Evolutionary conservation across 106 monocot genomes (phyloP), one percentile per base, ranked within the genome.

Genomic region (Dioscorea dumetorum): DNA sequence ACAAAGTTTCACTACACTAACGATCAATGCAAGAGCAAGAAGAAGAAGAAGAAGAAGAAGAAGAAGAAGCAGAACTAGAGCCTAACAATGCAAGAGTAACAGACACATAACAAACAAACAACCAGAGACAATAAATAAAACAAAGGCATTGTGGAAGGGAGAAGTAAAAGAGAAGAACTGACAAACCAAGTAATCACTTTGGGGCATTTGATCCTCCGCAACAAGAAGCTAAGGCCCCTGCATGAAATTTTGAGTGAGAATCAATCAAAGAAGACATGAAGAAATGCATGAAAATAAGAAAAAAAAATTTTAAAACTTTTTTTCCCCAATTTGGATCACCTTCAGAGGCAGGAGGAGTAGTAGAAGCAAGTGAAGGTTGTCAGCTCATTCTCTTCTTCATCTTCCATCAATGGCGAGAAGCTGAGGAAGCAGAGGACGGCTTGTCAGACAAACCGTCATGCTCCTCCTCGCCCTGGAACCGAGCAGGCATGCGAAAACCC

Each of bases 401-500:
- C 41, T 41, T 41, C 41, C 41, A 41, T 41, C 41, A 84, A 73
- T 73, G 84, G 76, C 66, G 82, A 63, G 81, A 83, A 74, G 69
- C 76, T 63, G 88, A 84, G 72, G 79, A 73, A 62, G 74, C 77
- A 77, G 77, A 72, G 48, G 83, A 63, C 33, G 79, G 87, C 62
- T 81, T 69, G 54, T 73, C 74, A 41, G 68, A 49, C 22, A 73
- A n/a, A 66, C 75, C 81, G 64, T 77, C 73, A 60, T 85, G 83
- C 70, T 91, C 83, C 73, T 88, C 86, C 19, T 85, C 95, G 62
- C 95, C 88, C 63, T 88, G 95, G 41, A 95, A 80, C 71, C 91
- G 78, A 18, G 88, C 88, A 4, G 95, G 91, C 61, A 91, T 74
- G 48, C 72, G 91, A 70, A 91, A 91, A 16, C 88, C 88, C 5